Base-by-base conservation (phyloP, 306 rosid genomes). In the Vigna mungo region DNA sequence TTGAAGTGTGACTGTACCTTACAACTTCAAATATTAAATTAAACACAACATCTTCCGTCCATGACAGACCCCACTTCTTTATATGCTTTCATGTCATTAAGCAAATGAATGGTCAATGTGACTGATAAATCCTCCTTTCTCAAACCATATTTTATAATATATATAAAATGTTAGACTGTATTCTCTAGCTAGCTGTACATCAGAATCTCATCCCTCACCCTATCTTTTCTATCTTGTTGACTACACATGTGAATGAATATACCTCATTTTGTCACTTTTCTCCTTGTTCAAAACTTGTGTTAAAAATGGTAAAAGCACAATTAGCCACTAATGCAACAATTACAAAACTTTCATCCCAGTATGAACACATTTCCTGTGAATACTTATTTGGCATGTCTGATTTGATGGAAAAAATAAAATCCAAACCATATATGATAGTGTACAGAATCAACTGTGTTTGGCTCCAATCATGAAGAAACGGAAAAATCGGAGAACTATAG, bases 91-190 rank as follows among this genome's bases (percentile, higher is more conserved):
- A 65, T 62, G 81, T 83, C 84, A 85, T 72, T 69, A 79, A 54
- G 75, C 87, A 54, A 74, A 82, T 84, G 88, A 88, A 82, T 54
- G 85, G 92, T 88, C 89, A 84, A 76, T 59, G 81, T 73, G 84
- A 81, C 84, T 62, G 80, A 76, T 63, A 78, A 85, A 53, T 68
- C 80, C 58, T 69, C 51, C 51, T 39, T 54, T 46, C 72, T 82
- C 72, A 78, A 61, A 46, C 13, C 10, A 25, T 25, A 25, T 25
- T 25, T 2, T 25, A 25, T 25, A 23, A 21, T 21, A 21, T 21
- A 2, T 25, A 25, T 2, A 25, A 25, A 2, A 25, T 25, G 27
- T 25, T 30, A 59, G 3, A 76, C 82, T 76, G 68, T 79, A 70
- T 71, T 76, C 55, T 15, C 48, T 61, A 25, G 16, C 41, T 64